Percentiles rank a stretch among this genome's conserved stretches.
Conservation (phyloP, 2,329 filamentous ascomycete species). For the Xylariaceae sp. region DNA sequence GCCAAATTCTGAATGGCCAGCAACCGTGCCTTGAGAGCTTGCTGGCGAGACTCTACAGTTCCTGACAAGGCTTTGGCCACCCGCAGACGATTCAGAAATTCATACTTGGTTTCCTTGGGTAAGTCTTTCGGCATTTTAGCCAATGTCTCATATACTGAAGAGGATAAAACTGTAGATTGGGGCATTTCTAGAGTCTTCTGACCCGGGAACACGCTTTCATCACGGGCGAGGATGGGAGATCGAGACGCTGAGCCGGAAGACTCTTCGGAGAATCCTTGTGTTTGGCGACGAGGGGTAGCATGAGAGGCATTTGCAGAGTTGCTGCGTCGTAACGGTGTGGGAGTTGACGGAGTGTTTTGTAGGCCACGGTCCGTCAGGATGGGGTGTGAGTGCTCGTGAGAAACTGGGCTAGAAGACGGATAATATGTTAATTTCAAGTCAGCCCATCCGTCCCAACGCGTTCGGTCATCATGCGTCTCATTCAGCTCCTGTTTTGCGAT, state of each 20-base stretch:
- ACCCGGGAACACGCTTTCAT: conserved; percentile 41
- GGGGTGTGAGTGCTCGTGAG: conserved; percentile 25
- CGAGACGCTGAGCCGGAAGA: conserved; percentile 37
- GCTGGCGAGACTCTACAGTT: conserved; percentile 61
- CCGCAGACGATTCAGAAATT: conserved; percentile 76
- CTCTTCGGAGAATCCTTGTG: conserved; percentile 42
- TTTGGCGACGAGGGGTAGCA: conserved; percentile 32
- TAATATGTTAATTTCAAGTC: conserved; percentile 80
- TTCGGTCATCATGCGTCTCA: conserved; percentile 27
- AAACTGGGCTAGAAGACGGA: conserved; percentile 38
- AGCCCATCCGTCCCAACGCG: conserved; percentile 71
- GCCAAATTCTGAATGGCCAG: conserved; percentile 86
- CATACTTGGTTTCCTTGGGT: conserved; percentile 70
- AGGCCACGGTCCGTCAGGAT: conserved; percentile 30
- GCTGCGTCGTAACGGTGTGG: conserved; percentile 68
- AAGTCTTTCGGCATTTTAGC: conserved; percentile 56
- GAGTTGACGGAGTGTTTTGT: conserved; percentile 58
- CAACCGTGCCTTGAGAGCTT: conserved; percentile 73
- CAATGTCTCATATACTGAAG: conserved; percentile 53
- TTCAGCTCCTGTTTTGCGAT: conserved; percentile 57
- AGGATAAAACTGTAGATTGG: conserved; percentile 47
- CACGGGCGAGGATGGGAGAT: conserved; percentile 37
- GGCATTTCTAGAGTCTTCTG: conserved; percentile 63
- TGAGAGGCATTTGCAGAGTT: conserved; percentile 49
- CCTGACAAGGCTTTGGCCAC: conserved; percentile 73